Conservation (phyloP, 768 basidiomycete genomes). For the Xerocomus spinulosus region DNA sequence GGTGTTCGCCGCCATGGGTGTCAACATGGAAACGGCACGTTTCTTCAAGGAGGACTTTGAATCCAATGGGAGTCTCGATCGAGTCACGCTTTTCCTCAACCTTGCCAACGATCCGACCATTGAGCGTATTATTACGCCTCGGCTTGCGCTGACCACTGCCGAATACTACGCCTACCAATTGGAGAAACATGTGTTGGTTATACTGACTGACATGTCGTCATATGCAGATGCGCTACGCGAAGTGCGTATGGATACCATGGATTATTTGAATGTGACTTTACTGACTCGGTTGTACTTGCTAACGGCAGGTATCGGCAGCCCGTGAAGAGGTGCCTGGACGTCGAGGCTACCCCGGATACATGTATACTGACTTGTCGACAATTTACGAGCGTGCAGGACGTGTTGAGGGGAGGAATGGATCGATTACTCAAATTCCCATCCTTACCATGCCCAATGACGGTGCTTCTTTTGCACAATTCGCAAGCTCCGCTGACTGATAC, state of each 20-base stretch:
- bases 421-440: constrained; percentile 99
- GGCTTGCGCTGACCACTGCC: constrained; percentile 94
- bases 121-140: constrained; percentile 99
- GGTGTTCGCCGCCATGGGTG: constrained; percentile 99
- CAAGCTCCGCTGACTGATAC: constrained; percentile 22
- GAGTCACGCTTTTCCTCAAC: constrained; percentile 97
- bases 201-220: constrained; percentile 98
- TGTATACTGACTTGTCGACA: constrained; percentile 99
- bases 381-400: constrained; percentile 99
- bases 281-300: constrained; percentile 5
- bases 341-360: constrained; percentile 96
- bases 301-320: constrained; percentile 77
- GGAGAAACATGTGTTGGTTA: constrained; percentile 99
- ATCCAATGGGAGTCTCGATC: constrained; percentile 95
- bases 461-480: constrained; percentile 36
- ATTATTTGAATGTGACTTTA: background rate
- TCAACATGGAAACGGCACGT: constrained; percentile 99
- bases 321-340: constrained; percentile 99
- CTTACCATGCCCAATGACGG: constrained; percentile 99
- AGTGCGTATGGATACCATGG: constrained; percentile 41
- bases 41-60: constrained; percentile 99
- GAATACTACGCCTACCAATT: constrained; percentile 99
- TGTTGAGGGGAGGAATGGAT: constrained; percentile 95
- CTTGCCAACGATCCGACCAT: constrained; percentile 99
- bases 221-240: constrained; percentile 96